A percentile compares a stretch with the other conserved stretches of the same genome.
These are phyloP conservation scores for Trifolium repens DNA, from an alignment of 306 rosid species.

Conservation along the genomic window DNA sequence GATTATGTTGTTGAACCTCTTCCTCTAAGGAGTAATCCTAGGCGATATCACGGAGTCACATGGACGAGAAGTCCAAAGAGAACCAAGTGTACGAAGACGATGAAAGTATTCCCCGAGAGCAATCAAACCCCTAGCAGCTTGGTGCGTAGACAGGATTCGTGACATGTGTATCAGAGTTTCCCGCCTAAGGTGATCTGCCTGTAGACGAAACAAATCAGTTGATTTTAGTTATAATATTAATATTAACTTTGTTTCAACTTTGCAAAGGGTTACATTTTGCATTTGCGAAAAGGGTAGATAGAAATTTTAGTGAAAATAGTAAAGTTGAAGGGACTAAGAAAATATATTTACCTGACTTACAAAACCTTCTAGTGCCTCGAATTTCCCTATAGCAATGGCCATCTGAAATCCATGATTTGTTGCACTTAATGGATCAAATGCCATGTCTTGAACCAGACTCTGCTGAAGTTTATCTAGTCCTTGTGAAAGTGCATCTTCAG, in stretches of 20 bases:
- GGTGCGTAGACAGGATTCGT: slow-evolving; percentile 58
- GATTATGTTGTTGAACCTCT: slow-evolving; percentile 10
- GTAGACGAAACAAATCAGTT: slow-evolving; percentile 36
- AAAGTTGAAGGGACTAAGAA: no score
- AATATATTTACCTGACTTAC: slow-evolving; percentile 65
- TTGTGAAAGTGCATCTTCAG: slow-evolving; percentile 87
- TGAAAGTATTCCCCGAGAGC: slow-evolving; percentile 80
- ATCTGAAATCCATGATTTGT: slow-evolving; percentile 60
- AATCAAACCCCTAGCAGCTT: slow-evolving; percentile 74
- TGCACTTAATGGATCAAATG: slow-evolving; percentile 49
- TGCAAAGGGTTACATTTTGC: no score
- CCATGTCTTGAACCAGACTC: slow-evolving; percentile 59
- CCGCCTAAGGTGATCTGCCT: slow-evolving; percentile 90
- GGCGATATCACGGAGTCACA: slow-evolving; percentile 28
- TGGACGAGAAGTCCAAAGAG: slow-evolving; percentile 72
- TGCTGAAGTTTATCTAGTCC: slow-evolving; percentile 86
- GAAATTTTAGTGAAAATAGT: no score
- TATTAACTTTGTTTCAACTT: no score
- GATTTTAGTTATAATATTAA: no score
- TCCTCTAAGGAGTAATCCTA: slow-evolving; percentile 27
- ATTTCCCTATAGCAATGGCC: slow-evolving; percentile 60
- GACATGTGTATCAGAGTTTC: slow-evolving; percentile 74
- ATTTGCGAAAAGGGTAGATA: no score
- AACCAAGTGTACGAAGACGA: slow-evolving; percentile 77
- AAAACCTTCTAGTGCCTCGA: slow-evolving; percentile 76